Conservation (phyloP, 768 basidiomycete species). For the Calvatia gigantea region DNA sequence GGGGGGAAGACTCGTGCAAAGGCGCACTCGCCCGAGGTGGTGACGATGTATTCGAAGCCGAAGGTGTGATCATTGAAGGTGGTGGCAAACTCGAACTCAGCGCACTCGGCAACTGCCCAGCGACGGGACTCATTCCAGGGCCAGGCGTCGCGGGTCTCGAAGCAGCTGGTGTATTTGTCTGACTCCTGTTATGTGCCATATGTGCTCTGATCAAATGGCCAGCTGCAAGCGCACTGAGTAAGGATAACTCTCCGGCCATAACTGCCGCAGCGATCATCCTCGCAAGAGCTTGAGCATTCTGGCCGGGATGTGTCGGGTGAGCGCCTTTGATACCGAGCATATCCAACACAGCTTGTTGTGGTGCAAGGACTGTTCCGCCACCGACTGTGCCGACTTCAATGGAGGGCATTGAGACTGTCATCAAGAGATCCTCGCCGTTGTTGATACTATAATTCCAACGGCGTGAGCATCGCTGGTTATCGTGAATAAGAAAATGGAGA, state of each 20-base stretch:
- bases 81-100: neutral
- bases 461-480: neutral
- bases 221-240: slow-evolving; percentile 90
- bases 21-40: neutral
- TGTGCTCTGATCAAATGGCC: slow-evolving; percentile 94
- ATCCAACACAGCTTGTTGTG: slow-evolving; percentile 87
- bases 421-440: slow-evolving; percentile 83
- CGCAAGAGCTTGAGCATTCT: slow-evolving; percentile 87
- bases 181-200: slow-evolving; percentile 87
- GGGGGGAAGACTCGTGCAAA: neutral
- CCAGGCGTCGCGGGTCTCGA: slow-evolving; percentile 64
- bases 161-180: slow-evolving; percentile 70
- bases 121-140: neutral
- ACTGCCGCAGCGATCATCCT: slow-evolving; percentile 88
- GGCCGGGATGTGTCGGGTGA: slow-evolving; percentile 80
- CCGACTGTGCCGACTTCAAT: slow-evolving; percentile 99
- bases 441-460: slow-evolving; percentile 61
- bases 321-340: slow-evolving; percentile 93
- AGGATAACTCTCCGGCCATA: slow-evolving; percentile 95
- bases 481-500: slow-evolving; percentile 9
- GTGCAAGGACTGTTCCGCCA: slow-evolving; percentile 89
- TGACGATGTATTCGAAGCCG: neutral
- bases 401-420: slow-evolving; percentile 97
- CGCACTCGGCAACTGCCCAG: slow-evolving; percentile 1
- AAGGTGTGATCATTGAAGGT: neutral